These are phyloP conservation scores for Dothistroma pini DNA, from an alignment of 2,329 filamentous ascomycete species.

Conservation along the genomic window DNA sequence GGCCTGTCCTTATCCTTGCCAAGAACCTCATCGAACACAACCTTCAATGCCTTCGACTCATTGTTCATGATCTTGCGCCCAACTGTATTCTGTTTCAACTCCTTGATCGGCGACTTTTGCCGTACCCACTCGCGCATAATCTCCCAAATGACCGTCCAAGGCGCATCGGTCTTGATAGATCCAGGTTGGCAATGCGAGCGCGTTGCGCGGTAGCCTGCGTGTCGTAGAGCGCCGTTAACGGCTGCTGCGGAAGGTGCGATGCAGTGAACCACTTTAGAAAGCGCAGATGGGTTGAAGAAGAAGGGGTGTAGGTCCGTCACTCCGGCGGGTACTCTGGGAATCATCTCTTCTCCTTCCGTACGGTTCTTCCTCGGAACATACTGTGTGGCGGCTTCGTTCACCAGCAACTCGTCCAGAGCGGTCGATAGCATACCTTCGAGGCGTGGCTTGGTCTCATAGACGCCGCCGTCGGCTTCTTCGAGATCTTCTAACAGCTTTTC, in stretches of 20 bases:
- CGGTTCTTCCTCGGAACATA: conserved; percentile 8
- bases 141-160: conserved; percentile 87
- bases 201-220: conserved; percentile 76
- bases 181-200: conserved; percentile 86
- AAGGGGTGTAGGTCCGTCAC: conserved; percentile 74
- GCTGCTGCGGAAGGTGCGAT: conserved; percentile 73
- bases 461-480: conserved; percentile 60
- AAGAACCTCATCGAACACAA: conserved; percentile 76
- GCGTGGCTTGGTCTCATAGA: conserved; percentile 75
- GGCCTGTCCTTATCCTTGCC: conserved; percentile 58
- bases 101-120: conserved; percentile 74
- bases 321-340: conserved; percentile 56
- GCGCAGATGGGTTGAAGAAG: conserved; percentile 72
- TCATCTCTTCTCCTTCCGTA: conserved; percentile 17
- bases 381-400: conserved; percentile 24
- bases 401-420: conserved; percentile 68
- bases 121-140: conserved; percentile 88
- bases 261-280: conserved; percentile 75
- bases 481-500: conserved; percentile 71
- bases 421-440: conserved; percentile 90
- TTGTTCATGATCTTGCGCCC: conserved; percentile 60
- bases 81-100: conserved; percentile 65
- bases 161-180: conserved; percentile 89
- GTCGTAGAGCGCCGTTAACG: conserved; percentile 74
- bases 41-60: conserved; percentile 47